Evolutionary conservation across 2,329 filamentous ascomycete species (phyloP).

Genomic region (Botrytis hyacinthi): DNA sequence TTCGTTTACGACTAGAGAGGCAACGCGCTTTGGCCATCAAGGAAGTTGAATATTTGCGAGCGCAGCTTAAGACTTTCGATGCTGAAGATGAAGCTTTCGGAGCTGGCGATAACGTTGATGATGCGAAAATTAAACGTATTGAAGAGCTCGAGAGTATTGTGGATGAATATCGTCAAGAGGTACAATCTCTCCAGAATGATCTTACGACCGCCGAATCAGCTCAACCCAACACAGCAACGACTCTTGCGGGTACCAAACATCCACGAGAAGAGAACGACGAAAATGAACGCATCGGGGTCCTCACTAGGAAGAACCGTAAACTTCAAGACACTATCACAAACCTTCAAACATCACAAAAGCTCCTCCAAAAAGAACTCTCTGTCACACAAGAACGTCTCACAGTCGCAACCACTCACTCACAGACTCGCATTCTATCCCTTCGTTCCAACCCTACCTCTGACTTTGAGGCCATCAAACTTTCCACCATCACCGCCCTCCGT

Average conservation of each 20-base stretch:
- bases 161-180: conserved; percentile 80
- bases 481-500: conserved; percentile 73
- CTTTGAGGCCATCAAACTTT: conserved; percentile 77
- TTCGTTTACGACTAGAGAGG: conserved; percentile 73
- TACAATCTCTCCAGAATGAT: conserved; percentile 71
- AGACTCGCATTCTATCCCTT: conserved; percentile 80
- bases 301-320: conserved; percentile 83
- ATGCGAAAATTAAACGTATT: conserved; percentile 70
- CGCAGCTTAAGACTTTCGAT: conserved; percentile 85
- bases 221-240: conserved; percentile 40
- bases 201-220: conserved; percentile 62
- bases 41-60: conserved; percentile 90
- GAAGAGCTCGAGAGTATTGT: conserved; percentile 81
- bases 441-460: conserved; percentile 90
- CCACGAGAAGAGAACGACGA: conserved; percentile 56
- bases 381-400: conserved; percentile 72
- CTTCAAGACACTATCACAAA: conserved; percentile 74
- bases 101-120: conserved; percentile 68
- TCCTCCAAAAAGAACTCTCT: conserved; percentile 73
- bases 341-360: conserved; percentile 65
- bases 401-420: conserved; percentile 61
- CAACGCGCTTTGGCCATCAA: conserved; percentile 84
- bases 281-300: conserved; percentile 71
- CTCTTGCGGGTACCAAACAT: conserved; percentile 60
- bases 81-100: conserved; percentile 85